Base-by-base conservation (phyloP, 2,329 filamentous ascomycete species). In the Lecanicillium sp. region DNA sequence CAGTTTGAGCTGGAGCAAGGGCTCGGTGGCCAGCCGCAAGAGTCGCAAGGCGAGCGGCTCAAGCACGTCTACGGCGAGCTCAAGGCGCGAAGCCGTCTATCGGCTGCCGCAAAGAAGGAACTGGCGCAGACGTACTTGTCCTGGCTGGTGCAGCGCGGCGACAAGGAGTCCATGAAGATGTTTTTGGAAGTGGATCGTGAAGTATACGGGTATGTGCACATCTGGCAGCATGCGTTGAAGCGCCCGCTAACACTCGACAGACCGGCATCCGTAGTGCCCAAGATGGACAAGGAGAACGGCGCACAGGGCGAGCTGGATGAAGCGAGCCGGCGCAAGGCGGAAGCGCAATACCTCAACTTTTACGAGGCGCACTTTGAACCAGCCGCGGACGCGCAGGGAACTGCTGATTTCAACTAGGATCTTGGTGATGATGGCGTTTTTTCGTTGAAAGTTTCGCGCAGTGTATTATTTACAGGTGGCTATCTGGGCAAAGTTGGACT, bases 1-100 rank as follows among this genome's bases (percentile, higher is more conserved):
- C 70, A 83, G 42, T 95, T 98, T 54, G 92, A 98, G 65, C 69
- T 94, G 35, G 79, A 85, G 41, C 89, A 95, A 58, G 83, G 86
- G 10, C 82, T 81, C 2, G 80, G 68, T 44, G 64, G 70, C 2
- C 74, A 79, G 36, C 69, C 73, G 3, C 85, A 90, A 53, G 51
- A 68, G 2, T 66, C 77, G 41, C 78, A 87, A 41, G 78, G 80
- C 37, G 70, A 79, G 47, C 81, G 81, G n/a, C 79, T 97, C 55
- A 87, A 87, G 64, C 74, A 81, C 38, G 83, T 96, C 11, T 79
- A 90, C 53, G 74, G 85, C 17, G 78, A 87, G 51, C 74, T 95
- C 51, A 74, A 82, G 25, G 68, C 72, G 34, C 86, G 83, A 62
- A 88, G 84, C 49, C 77, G 75, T 10, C 72, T 97, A 41, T 75